These are phyloP conservation scores for Olyra latifolia DNA, from an alignment of 176 grass and related monocot species.

Conservation along the genomic window DNA sequence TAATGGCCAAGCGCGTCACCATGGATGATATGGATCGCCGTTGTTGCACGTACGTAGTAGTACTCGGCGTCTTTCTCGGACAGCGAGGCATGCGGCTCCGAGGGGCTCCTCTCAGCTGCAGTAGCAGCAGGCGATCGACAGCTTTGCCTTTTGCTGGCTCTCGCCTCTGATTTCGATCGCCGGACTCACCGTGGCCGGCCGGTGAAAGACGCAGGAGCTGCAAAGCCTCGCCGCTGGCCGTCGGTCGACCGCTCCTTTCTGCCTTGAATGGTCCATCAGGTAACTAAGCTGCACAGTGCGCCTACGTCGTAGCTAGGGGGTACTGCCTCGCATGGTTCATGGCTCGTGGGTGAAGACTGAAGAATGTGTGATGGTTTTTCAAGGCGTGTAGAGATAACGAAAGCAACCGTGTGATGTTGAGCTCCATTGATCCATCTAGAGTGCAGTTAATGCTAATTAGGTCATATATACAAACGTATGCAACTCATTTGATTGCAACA, in stretches of 20 bases:
- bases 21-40: not conserved
- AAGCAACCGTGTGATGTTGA: not conserved
- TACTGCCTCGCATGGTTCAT: not conserved
- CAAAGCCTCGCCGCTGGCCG: not conserved
- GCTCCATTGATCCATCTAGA: not conserved
- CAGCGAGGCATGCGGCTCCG: slow-evolving; percentile 1
- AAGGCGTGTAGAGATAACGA: not conserved
- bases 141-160: not conserved
- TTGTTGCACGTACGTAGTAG: not conserved
- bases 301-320: slow-evolving; percentile 5
- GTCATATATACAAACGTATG: not conserved
- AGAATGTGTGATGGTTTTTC: slow-evolving; percentile 6
- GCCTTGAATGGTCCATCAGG: not conserved
- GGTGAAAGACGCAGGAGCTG: not conserved
- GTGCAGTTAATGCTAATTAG: not conserved
- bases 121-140: not conserved
- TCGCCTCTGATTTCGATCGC: slow-evolving; percentile 3
- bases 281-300: slow-evolving; percentile 28
- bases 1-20: no score
- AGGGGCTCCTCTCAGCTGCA: slow-evolving; percentile 23
- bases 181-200: not conserved
- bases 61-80: slow-evolving; percentile 19
- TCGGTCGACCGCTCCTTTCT: not conserved
- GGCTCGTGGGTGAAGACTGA: slow-evolving; percentile 19
- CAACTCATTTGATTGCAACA: not conserved